Base-by-base conservation (phyloP, 2,329 filamentous ascomycete species). In the Colletotrichum spinosum region DNA sequence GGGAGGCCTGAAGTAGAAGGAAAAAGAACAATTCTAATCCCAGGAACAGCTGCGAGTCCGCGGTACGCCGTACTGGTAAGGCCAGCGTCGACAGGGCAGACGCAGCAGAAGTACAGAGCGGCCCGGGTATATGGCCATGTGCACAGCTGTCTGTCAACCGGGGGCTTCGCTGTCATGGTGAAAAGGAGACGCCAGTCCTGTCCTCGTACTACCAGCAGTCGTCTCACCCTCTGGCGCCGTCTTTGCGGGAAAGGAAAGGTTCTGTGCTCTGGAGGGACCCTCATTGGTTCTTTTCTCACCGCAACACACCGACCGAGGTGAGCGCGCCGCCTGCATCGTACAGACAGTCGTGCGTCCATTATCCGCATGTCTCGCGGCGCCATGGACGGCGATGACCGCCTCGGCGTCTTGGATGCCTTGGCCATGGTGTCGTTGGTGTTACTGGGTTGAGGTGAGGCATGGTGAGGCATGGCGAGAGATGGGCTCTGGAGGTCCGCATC, bases 21-120 rank as follows among this genome's bases (percentile, higher is more conserved):
- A 33, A 53, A 52, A 62, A 56, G 58, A 65, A 65, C 62, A 62
- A 65, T 62, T 62, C 58, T 42, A 62, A 38, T 62, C 52, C 62
- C 48, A 62, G 57, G 57, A 61, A 65, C 57, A 39, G 51, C 46
- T 38, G 10, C 35, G 55, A 58, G 45, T 48, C 52, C 42, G 57
- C 57, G 55, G 55, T 58, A 64, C 49, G 25, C 25, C 25, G 25
- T 25, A 25, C 25, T 25, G 1, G 3, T 25, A 25, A 25, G 44
- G 53, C 17, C 38, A 25, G 48, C 10, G 11, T 44, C 58, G n/a
- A 48, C 34, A 25, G 25, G 33, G 35, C 53, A 10, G 33, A 8
- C 53, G n/a, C 35, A 10, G 50, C 13, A 38, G 5, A 64, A 42
- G 64, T 59, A 55, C 52, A 46, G 41, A 63, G 58, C 64, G 39